Conservation (phyloP, 2,329 filamentous ascomycete genomes). For the Penicillium sp. region DNA sequence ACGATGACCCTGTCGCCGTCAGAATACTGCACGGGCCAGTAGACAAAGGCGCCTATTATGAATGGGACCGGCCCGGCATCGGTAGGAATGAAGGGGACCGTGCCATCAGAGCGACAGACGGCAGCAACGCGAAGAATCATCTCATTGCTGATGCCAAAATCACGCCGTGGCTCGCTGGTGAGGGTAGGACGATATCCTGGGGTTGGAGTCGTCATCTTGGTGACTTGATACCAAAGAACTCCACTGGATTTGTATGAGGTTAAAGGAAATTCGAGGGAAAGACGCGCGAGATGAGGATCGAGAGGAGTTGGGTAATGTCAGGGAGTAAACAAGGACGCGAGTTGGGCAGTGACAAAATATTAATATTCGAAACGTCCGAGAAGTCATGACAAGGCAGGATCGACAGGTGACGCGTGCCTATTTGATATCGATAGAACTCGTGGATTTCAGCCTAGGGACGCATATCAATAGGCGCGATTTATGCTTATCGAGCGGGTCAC, state of each 20-base stretch:
- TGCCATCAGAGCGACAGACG: background rate
- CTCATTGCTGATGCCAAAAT: background rate
- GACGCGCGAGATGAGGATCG: no score
- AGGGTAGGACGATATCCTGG: background rate
- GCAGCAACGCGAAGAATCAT: background rate
- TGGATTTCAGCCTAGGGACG: background rate
- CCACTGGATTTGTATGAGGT: background rate
- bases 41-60: background rate
- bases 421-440: background rate
- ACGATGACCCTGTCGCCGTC: background rate
- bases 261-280: background rate
- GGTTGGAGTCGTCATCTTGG: background rate
- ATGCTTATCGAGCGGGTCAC: no score
- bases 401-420: background rate
- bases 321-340: background rate
- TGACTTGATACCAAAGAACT: background rate
- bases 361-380: background rate
- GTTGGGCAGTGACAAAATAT: background rate
- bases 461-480: background rate
- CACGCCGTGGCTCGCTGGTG: no score
- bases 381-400: background rate
- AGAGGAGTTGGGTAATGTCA: background rate
- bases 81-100: background rate
- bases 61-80: background rate
- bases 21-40: background rate